These are phyloP conservation scores for Dipodascopsis uninucleata DNA, from an alignment of 805 yeast species.

Conservation along the genomic window DNA sequence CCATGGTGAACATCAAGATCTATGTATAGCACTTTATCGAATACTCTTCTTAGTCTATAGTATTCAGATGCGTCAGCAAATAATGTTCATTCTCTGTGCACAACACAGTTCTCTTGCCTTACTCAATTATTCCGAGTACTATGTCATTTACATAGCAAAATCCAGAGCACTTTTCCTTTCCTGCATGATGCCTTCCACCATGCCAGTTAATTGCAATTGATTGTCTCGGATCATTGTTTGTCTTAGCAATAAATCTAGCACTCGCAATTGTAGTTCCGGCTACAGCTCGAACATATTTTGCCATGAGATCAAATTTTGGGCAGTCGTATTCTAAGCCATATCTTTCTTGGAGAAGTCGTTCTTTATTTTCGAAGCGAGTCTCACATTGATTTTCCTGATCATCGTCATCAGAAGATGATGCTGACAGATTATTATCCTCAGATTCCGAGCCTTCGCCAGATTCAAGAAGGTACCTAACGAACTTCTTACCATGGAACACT, in stretches of 20 bases:
- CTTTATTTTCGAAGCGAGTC: slow-evolving; percentile 3
- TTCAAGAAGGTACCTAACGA: slow-evolving; percentile 43
- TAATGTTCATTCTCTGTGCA: not conserved
- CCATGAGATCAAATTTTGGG: slow-evolving; percentile 54
- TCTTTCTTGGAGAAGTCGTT: slow-evolving; percentile 9
- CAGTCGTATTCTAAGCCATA: slow-evolving; percentile 62
- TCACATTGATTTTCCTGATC: no score
- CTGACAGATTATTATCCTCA: slow-evolving; percentile 22
- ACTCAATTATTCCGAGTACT: slow-evolving; percentile 50
- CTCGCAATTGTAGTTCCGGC: slow-evolving; percentile 60
- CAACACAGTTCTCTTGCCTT: not conserved
- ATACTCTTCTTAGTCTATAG: slow-evolving; percentile 43
- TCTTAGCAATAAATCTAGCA: slow-evolving; percentile 37
- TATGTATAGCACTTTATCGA: slow-evolving; percentile 51
- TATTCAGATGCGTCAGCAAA: not conserved
- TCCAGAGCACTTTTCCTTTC: slow-evolving; percentile 55
- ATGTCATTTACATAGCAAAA: slow-evolving; percentile 73
- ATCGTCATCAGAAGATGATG: slow-evolving; percentile 1
- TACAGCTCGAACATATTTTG: slow-evolving; percentile 46
- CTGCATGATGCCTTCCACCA: slow-evolving; percentile 76
- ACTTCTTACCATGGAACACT: slow-evolving; percentile 49
- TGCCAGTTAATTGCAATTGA: slow-evolving; percentile 62
- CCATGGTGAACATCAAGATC: slow-evolving; percentile 80
- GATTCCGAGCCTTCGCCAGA: slow-evolving; percentile 21
- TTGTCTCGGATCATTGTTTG: slow-evolving; percentile 4